Percentiles rank a stretch among this genome's conserved stretches.
phyloP scores from a whole-genome alignment of 805 yeast genomes.

The Ogataea paradorogensis region DNA sequence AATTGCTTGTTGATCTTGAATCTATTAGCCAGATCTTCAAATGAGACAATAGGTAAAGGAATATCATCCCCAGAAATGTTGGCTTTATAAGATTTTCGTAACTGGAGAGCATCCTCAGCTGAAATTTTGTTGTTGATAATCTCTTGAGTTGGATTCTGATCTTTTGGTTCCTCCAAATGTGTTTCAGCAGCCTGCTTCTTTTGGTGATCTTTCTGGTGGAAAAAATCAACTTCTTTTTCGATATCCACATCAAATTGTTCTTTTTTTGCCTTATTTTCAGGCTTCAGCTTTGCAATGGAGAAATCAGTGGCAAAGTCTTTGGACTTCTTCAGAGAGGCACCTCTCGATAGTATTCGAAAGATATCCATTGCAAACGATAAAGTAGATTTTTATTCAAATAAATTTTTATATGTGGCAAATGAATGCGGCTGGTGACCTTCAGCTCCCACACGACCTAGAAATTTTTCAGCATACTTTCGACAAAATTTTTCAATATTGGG shows the following conservation, averaged over 20 bases:
- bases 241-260: constrained; percentile 47
- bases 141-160: constrained; percentile 30
- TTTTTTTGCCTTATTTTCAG: constrained; percentile 29
- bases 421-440: constrained; percentile 7
- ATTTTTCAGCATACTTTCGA: constrained; percentile 15
- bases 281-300: constrained; percentile 31
- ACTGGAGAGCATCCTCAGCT: constrained; percentile 55
- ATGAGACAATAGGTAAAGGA: constrained; percentile 90
- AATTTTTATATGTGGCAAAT: constrained; percentile 12
- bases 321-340: constrained; percentile 71
- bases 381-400: constrained; percentile 1
- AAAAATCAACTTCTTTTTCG: constrained; percentile 79
- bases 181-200: constrained; percentile 1
- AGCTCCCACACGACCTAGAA: constrained; percentile 18
- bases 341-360: constrained; percentile 79
- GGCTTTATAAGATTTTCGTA: constrained; percentile 59
- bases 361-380: constrained; percentile 65
- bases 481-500: constrained; percentile 19
- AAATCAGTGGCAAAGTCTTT: constrained; percentile 44
- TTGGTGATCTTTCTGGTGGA: constrained; percentile 42
- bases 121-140: constrained; percentile 39
- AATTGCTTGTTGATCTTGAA: constrained; percentile 61
- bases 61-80: constrained; percentile 81
- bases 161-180: constrained; percentile 28
- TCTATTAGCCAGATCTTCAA: constrained; percentile 71